phyloP scores from a whole-genome alignment of 2,329 filamentous ascomycete species.

The Thielaviopsis euricoi region DNA sequence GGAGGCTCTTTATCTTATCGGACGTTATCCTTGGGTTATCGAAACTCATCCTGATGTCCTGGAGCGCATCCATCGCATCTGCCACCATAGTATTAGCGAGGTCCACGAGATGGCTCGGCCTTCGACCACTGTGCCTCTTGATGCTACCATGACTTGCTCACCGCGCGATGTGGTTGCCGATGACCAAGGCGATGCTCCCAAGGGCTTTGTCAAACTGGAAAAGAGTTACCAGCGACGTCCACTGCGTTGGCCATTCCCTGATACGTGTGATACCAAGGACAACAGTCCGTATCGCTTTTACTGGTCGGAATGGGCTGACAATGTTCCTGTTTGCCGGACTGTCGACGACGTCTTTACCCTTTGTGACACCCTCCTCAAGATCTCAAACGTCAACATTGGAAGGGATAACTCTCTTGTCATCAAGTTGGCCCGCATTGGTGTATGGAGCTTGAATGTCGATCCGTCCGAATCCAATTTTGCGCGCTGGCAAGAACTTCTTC shows the following conservation, averaged over 20 bases:
- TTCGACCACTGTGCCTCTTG: not conserved
- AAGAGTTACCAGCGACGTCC: constrained; percentile 47
- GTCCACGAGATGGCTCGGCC: constrained; percentile 30
- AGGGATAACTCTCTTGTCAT: constrained; percentile 62
- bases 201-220: constrained; percentile 48
- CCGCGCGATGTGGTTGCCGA: constrained; percentile 21
- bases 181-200: constrained; percentile 52
- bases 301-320: constrained; percentile 94
- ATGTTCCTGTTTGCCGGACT: constrained; percentile 76
- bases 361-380: constrained; percentile 67
- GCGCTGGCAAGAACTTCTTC: constrained; percentile 74
- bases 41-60: constrained; percentile 72
- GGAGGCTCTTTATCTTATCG: constrained; percentile 81
- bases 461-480: constrained; percentile 49
- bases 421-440: constrained; percentile 75
- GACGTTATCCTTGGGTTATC: constrained; percentile 81
- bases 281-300: constrained; percentile 81
- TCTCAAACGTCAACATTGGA: constrained; percentile 79
- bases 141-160: not conserved
- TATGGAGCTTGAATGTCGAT: constrained; percentile 56
- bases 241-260: constrained; percentile 70
- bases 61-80: constrained; percentile 65
- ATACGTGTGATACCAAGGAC: constrained; percentile 59
- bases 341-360: constrained; percentile 83
- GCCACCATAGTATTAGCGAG: constrained; percentile 66